Conservation (phyloP, 805 yeast species). For the Nakazawaea ishiwadae region DNA sequence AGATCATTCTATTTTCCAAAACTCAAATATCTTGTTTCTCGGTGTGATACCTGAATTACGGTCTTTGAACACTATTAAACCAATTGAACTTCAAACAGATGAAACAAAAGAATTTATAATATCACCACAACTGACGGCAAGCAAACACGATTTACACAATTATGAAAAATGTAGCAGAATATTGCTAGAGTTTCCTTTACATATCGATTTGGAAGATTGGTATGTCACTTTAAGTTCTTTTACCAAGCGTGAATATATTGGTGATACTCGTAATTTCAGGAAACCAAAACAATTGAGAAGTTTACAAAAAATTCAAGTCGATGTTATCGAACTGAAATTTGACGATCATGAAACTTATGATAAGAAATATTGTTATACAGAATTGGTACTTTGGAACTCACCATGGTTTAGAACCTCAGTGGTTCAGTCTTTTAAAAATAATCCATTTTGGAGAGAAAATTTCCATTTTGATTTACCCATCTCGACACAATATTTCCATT, state of each 20-base stretch:
- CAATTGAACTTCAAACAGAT: conserved; percentile 8
- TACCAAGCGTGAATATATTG: conserved; percentile 49
- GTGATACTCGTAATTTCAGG: conserved; percentile 22
- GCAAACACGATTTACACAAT: conserved; percentile 12
- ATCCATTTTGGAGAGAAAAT: conserved; percentile 83
- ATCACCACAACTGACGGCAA: background rate
- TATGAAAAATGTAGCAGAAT: conserved; percentile 27
- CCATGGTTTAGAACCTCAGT: conserved; percentile 78
- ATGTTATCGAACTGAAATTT: conserved; percentile 63
- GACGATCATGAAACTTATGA: conserved; percentile 19
- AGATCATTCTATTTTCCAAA: conserved; percentile 58
- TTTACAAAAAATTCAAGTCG: conserved; percentile 48
- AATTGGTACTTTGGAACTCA: conserved; percentile 64
- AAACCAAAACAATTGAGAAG: conserved; percentile 40
- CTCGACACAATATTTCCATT: conserved; percentile 46
- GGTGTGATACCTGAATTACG: conserved; percentile 56
- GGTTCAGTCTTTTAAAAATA: conserved; percentile 36
- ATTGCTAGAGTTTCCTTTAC: conserved; percentile 58
- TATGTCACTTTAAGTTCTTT: conserved; percentile 61
- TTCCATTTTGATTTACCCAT: conserved; percentile 60
- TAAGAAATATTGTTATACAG: conserved; percentile 48
- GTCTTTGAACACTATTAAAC: conserved; percentile 31
- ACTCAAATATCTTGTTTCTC: conserved; percentile 52
- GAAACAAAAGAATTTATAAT: conserved; percentile 6
- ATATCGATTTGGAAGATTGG: conserved; percentile 76